A percentile compares a stretch with the other conserved stretches of the same genome.
Evolutionary conservation across 495 filamentous ascomycete species (phyloP).

Genomic region (Xylaria cubensis): DNA sequence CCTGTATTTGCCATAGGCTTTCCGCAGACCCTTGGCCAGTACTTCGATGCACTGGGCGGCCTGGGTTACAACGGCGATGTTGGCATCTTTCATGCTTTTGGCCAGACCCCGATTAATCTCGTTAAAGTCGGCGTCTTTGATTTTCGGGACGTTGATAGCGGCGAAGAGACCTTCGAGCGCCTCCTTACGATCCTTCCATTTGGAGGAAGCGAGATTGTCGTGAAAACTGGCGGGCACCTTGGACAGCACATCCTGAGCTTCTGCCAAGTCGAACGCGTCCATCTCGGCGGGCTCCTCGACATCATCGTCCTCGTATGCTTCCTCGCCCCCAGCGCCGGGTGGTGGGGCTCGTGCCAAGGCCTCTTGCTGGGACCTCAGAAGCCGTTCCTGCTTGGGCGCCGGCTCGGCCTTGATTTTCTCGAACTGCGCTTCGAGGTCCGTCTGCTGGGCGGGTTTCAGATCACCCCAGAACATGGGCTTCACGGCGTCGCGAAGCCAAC

Average conservation of each 20-base stretch:
- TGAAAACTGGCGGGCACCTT: conserved; percentile 82
- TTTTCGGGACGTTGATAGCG: conserved; percentile 82
- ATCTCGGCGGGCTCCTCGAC: conserved; percentile 74
- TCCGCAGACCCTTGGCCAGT: conserved; percentile 86
- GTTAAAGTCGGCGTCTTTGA: conserved; percentile 88
- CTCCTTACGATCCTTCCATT: conserved; percentile 99
- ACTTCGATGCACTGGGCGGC: conserved; percentile 94
- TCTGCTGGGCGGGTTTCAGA: conserved; percentile 93
- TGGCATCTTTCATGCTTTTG: conserved; percentile 98
- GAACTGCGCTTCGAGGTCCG: conserved; percentile 92
- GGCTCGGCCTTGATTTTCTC: conserved; percentile 90
- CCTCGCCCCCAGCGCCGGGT: conserved; percentile 61
- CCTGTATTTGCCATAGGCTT: conserved; percentile 80
- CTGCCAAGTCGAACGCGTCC: conserved; percentile 86
- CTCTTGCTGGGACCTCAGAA: conserved; percentile 89
- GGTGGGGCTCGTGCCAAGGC: conserved; percentile 72
- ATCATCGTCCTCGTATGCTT: conserved; percentile 64
- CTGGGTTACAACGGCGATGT: conserved; percentile 90
- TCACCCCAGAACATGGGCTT: conserved; percentile 98
- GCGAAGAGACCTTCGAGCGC: conserved; percentile 82
- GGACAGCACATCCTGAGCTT: conserved; percentile 85
- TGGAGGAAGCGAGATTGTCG: conserved; percentile 83
- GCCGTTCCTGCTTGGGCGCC: conserved; percentile 84
- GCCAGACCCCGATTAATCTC: conserved; percentile 83
- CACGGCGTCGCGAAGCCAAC: conserved; percentile 97